These are phyloP conservation scores for Fagopyrum homotropicum DNA, from an alignment of 148 eudicot genomes.

Conservation along the genomic window DNA sequence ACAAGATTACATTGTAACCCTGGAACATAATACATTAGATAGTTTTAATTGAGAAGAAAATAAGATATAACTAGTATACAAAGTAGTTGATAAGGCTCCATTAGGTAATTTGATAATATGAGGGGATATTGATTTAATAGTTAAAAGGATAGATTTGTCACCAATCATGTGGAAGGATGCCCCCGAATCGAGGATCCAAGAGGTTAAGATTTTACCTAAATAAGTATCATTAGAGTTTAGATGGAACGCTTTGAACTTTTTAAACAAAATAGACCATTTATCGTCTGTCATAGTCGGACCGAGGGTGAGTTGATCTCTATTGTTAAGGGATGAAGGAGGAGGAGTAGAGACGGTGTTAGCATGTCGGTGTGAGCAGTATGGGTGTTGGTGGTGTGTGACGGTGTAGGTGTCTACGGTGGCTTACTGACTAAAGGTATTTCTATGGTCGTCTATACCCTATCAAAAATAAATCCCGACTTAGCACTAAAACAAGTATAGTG, in stretches of 20 bases:
- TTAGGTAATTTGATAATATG: background rate
- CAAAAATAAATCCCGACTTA: too few species aligned
- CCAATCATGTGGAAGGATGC: background rate
- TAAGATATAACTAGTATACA: too few species aligned
- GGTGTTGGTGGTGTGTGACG: background rate
- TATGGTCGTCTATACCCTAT: too few species aligned
- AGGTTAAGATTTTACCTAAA: background rate
- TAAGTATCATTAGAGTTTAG: background rate
- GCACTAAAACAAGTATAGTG: too few species aligned
- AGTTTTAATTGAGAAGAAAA: too few species aligned
- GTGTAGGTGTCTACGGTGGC: too few species aligned
- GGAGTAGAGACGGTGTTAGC: background rate
- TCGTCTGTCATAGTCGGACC: background rate
- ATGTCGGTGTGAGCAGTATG: background rate
- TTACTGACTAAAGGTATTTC: too few species aligned
- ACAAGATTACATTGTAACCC: background rate
- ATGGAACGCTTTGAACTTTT: too few species aligned
- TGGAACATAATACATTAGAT: background rate
- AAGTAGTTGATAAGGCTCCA: background rate
- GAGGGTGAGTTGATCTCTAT: background rate
- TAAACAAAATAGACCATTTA: background rate
- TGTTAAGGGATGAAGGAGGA: background rate
- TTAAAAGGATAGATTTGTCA: too few species aligned
- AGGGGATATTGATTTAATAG: background rate
- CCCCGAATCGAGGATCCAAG: background rate